phyloP scores from a whole-genome alignment of 208 protist genomes.

The Leptomonas pyrrhocoris region DNA sequence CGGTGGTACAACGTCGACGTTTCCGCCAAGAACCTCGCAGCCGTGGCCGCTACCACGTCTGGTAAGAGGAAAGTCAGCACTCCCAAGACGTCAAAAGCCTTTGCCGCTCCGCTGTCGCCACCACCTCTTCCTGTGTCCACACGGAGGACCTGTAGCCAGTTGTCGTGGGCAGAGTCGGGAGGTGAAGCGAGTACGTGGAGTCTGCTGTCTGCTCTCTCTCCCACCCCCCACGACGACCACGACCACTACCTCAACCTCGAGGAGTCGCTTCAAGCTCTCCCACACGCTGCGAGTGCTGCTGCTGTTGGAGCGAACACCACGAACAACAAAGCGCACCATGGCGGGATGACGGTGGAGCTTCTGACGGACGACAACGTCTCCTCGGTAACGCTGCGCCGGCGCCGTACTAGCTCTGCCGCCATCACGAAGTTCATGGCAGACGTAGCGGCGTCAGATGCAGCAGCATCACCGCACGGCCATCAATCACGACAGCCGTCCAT shows the following conservation, averaged over 20 bases:
- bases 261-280: neutral
- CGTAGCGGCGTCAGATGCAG: neutral
- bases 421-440: neutral
- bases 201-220: no score
- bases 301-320: no score
- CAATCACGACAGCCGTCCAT: neutral
- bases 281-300: neutral
- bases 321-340: no score
- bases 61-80: neutral
- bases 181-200: neutral
- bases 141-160: no score
- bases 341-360: constrained; percentile 1
- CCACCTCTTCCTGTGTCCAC: no score
- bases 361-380: neutral
- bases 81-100: no score
- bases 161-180: neutral
- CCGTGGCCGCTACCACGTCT: neutral
- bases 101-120: no score
- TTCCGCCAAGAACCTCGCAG: neutral
- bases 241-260: neutral
- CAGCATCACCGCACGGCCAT: neutral
- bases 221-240: no score
- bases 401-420: neutral
- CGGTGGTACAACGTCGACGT: constrained; percentile 1
- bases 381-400: neutral